phyloP scores from a whole-genome alignment of 1,139 yeast species.

The Scheffersomyces segobiensis region DNA sequence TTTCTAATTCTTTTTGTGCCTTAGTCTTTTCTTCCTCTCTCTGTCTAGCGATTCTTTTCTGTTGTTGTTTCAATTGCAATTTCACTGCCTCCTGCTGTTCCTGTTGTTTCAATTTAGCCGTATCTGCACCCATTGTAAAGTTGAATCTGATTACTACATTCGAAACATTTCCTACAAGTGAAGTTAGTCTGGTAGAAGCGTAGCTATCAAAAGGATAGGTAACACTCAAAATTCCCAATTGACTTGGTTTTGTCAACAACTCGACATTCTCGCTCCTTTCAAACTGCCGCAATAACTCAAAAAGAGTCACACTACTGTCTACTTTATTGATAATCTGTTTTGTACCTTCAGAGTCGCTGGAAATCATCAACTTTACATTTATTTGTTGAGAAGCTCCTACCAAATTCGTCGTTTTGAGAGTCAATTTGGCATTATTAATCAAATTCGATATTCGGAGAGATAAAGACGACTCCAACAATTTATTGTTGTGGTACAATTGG shows the following conservation, averaged over 20 bases:
- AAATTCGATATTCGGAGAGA: constrained; percentile 37
- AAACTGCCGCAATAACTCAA: constrained; percentile 8
- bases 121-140: constrained; percentile 11
- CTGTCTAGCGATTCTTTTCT: constrained; percentile 8
- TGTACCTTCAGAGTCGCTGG: constrained; percentile 2
- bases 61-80: constrained; percentile 20
- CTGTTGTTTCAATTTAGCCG: constrained; percentile 6
- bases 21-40: constrained; percentile 6
- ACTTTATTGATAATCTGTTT: constrained; percentile 10
- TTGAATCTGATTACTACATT: constrained; percentile 23
- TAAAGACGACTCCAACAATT: constrained; percentile 31
- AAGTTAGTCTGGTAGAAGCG: constrained; percentile 6
- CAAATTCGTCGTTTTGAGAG: constrained; percentile 14
- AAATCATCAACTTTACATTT: constrained; percentile 12
- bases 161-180: constrained; percentile 13
- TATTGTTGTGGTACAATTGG: constrained; percentile 27
- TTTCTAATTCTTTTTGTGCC: constrained; percentile 1
- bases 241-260: constrained; percentile 6
- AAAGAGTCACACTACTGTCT: constrained; percentile 4
- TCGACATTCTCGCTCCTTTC: constrained; percentile 6
- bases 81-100: constrained; percentile 23
- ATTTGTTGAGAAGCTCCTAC: constrained; percentile 2
- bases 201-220: constrained; percentile 7
- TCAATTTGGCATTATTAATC: constrained; percentile 32
- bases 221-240: constrained; percentile 11